These are phyloP conservation scores for Macrocybe gigantea DNA, from an alignment of 768 basidiomycete genomes.

Conservation along the genomic window DNA sequence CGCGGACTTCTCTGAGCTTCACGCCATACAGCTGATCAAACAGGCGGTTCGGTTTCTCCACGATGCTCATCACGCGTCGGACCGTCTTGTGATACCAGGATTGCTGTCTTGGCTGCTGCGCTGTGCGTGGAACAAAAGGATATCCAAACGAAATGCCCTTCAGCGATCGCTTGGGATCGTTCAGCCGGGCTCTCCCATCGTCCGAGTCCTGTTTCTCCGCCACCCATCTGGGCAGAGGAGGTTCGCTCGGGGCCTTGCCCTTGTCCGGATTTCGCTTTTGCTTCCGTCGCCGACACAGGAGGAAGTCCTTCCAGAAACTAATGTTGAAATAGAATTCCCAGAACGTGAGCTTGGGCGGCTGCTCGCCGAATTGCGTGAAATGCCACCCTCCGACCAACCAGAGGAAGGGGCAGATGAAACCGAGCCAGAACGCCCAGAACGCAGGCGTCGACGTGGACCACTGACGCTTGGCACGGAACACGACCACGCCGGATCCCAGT, in stretches of 20 bases:
- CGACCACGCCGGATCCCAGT: slow-evolving; percentile 26
- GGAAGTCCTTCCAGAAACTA: slow-evolving; percentile 30
- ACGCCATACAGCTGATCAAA: slow-evolving; percentile 41
- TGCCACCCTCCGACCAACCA: slow-evolving; percentile 81
- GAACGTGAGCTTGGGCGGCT: slow-evolving; percentile 35
- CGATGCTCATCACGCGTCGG: background rate
- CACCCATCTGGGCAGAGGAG: slow-evolving; percentile 32
- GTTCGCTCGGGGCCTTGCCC: slow-evolving; percentile 1
- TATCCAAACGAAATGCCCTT: slow-evolving; percentile 49
- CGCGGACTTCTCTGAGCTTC: slow-evolving; percentile 34
- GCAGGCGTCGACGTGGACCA: slow-evolving; percentile 32
- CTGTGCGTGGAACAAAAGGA: slow-evolving; percentile 53
- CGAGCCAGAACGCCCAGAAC: slow-evolving; percentile 68
- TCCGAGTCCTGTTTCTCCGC: slow-evolving; percentile 38
- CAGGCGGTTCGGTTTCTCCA: slow-evolving; percentile 29
- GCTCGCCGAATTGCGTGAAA: slow-evolving; percentile 40
- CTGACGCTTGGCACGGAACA: slow-evolving; percentile 27
- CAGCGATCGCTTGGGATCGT: slow-evolving; percentile 38
- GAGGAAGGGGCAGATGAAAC: slow-evolving; percentile 66
- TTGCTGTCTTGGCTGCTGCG: slow-evolving; percentile 16
- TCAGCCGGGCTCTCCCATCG: slow-evolving; percentile 34
- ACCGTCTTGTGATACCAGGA: background rate
- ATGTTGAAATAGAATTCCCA: slow-evolving; percentile 42
- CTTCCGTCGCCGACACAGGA: slow-evolving; percentile 23
- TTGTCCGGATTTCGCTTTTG: slow-evolving; percentile 5